phyloP scores from a whole-genome alignment of 1,284 basidiomycete genomes.

The Fistulina hepatica region DNA sequence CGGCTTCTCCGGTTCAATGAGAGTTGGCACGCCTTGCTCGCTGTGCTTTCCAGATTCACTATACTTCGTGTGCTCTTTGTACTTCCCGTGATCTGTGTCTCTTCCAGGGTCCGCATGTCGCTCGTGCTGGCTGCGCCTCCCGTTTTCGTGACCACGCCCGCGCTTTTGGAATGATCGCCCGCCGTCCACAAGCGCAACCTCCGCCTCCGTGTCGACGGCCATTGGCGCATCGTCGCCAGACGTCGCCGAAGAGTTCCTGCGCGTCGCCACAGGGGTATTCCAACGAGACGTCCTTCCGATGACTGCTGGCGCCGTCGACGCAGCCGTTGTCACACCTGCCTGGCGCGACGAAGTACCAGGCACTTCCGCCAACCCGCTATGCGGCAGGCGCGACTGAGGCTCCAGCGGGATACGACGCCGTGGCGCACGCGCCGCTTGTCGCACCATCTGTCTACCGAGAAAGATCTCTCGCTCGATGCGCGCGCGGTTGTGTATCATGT shows the following conservation, averaged over 20 bases:
- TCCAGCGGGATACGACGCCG: conserved; percentile 17
- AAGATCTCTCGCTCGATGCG: conserved; percentile 76
- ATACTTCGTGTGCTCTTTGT: background rate
- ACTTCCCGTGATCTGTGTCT: background rate
- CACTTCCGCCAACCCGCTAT: conserved; percentile 14
- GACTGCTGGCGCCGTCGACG: no score
- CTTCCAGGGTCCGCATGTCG: conserved; percentile 17
- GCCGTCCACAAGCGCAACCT: conserved; percentile 39
- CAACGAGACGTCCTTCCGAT: conserved; percentile 3
- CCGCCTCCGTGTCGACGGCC: conserved; percentile 51
- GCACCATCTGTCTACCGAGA: conserved; percentile 66
- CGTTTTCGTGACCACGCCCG: conserved; percentile 15
- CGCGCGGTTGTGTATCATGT: conserved; percentile 83
- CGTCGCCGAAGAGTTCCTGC: conserved; percentile 22
- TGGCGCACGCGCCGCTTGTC: conserved; percentile 35
- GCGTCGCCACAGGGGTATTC: conserved; percentile 1
- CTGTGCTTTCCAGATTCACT: background rate
- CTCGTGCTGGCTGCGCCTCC: background rate
- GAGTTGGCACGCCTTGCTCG: conserved; percentile 18
- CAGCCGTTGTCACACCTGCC: no score
- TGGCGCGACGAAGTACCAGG: conserved; percentile 9
- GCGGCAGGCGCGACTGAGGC: conserved; percentile 18
- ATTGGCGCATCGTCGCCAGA: conserved; percentile 38
- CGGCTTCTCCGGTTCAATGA: conserved; percentile 11
- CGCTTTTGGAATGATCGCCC: conserved; percentile 37